These are phyloP conservation scores for Meyerozyma smithsonii DNA, from an alignment of 1,139 yeast species.

Conservation along the genomic window DNA sequence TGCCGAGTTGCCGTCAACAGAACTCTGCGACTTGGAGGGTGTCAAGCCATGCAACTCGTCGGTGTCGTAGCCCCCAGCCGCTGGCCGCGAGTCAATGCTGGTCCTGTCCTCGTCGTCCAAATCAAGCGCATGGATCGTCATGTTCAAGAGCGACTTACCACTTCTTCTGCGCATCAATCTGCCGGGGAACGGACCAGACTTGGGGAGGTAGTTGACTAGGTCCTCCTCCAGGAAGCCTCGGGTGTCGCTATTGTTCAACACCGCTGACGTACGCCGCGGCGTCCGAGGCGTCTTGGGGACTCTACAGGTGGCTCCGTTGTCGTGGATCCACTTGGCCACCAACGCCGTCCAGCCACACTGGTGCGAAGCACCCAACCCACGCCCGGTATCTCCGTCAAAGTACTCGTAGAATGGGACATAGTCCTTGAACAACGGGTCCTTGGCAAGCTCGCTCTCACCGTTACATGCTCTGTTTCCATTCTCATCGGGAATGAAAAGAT, in stretches of 20 bases:
- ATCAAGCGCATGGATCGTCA: conserved; percentile 64
- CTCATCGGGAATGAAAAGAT: conserved; percentile 69
- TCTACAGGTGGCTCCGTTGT: conserved; percentile 71
- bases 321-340: conserved; percentile 91
- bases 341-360: conserved; percentile 98
- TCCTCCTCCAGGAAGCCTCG: conserved; percentile 31
- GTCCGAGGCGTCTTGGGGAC: conserved; percentile 49
- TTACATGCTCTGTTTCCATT: conserved; percentile 75
- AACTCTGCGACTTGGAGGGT: conserved; percentile 31
- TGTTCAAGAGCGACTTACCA: conserved; percentile 62
- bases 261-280: conserved; percentile 30
- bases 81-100: conserved; percentile 15
- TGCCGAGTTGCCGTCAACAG: conserved; percentile 29
- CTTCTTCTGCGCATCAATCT: conserved; percentile 61
- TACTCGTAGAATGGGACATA: conserved; percentile 81
- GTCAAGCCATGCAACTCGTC: conserved; percentile 25
- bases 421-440: conserved; percentile 73
- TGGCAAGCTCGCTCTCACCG: conserved; percentile 62
- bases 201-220: conserved; percentile 33
- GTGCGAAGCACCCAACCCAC: conserved; percentile 93
- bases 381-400: conserved; percentile 93
- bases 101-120: conserved; percentile 55
- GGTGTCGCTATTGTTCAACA: conserved; percentile 19
- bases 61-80: conserved; percentile 15
- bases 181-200: conserved; percentile 52